phyloP scores from a whole-genome alignment of 2,329 filamentous ascomycete genomes.

The Dactylellina drechsleri region DNA sequence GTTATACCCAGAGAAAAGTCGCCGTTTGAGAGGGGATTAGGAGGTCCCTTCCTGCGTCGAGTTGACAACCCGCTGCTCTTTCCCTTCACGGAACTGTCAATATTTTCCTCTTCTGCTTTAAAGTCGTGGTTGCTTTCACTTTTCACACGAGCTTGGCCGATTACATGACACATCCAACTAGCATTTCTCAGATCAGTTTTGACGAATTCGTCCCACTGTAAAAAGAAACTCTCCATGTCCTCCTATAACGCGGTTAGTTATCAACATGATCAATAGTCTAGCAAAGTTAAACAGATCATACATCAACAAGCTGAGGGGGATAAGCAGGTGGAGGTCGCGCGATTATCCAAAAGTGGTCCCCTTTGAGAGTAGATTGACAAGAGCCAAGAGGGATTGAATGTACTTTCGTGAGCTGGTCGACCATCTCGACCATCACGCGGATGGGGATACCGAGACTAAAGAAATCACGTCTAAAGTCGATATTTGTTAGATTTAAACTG shows the following conservation, averaged over 20 bases:
- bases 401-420: conserved; percentile 41
- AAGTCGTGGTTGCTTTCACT: conserved; percentile 45
- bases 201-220: conserved; percentile 54
- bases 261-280: neutral
- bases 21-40: conserved; percentile 39
- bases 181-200: conserved; percentile 44
- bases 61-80: conserved; percentile 41
- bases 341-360: conserved; percentile 53
- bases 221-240: conserved; percentile 54
- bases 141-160: conserved; percentile 51
- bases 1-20: conserved; percentile 54
- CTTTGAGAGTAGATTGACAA: conserved; percentile 40
- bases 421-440: conserved; percentile 47
- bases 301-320: conserved; percentile 52
- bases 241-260: conserved; percentile 30
- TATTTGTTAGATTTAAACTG: neutral
- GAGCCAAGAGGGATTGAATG: conserved; percentile 52
- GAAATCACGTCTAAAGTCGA: conserved; percentile 39
- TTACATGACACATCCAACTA: conserved; percentile 53
- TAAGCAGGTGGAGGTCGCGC: conserved; percentile 50
- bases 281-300: conserved; percentile 7
- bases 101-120: conserved; percentile 22
- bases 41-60: conserved; percentile 38
- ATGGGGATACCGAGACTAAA: conserved; percentile 52
- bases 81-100: conserved; percentile 31